Evolutionary conservation across 2,329 filamentous ascomycete species (phyloP).

Genomic region (Aspergillus arachidicola): DNA sequence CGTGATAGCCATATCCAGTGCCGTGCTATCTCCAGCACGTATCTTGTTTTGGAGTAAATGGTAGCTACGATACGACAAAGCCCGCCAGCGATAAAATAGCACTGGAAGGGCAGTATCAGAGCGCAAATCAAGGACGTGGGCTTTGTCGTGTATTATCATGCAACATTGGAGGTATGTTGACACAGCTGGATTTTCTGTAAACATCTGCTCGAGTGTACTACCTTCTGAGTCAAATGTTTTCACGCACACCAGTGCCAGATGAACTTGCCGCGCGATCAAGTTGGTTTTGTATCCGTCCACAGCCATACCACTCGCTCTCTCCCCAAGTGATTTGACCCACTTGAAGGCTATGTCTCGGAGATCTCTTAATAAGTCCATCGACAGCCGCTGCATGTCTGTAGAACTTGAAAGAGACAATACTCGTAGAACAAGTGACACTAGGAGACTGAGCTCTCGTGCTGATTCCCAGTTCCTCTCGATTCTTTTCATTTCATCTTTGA

Average conservation of each 20-base stretch:
- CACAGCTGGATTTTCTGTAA: slow-evolving; percentile 29
- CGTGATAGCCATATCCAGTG: slow-evolving; percentile 19
- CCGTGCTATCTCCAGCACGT: slow-evolving; percentile 5
- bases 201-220: slow-evolving; percentile 26
- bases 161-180: slow-evolving; percentile 42
- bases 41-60: slow-evolving; percentile 11
- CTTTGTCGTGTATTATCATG: slow-evolving; percentile 42
- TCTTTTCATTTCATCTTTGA: slow-evolving; percentile 35
- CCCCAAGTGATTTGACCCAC: slow-evolving; percentile 45
- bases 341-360: slow-evolving; percentile 38
- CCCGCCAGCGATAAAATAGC: slow-evolving; percentile 27
- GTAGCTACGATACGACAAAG: slow-evolving; percentile 20
- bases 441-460: slow-evolving; percentile 41
- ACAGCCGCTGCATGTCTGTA: slow-evolving; percentile 17
- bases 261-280: slow-evolving; percentile 38
- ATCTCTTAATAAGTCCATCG: slow-evolving; percentile 34
- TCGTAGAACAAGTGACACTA: slow-evolving; percentile 47
- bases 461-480: slow-evolving; percentile 58
- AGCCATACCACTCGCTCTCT: slow-evolving; percentile 24
- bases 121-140: slow-evolving; percentile 4
- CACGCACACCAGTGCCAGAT: slow-evolving; percentile 47
- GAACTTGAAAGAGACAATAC: slow-evolving; percentile 45
- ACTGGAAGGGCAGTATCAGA: slow-evolving; percentile 18
- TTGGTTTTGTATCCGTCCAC: slow-evolving; percentile 31
- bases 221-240: slow-evolving; percentile 52